These are phyloP conservation scores for Phyllosticta citrichinensis DNA, from an alignment of 2,329 filamentous ascomycete species.

Conservation along the genomic window DNA sequence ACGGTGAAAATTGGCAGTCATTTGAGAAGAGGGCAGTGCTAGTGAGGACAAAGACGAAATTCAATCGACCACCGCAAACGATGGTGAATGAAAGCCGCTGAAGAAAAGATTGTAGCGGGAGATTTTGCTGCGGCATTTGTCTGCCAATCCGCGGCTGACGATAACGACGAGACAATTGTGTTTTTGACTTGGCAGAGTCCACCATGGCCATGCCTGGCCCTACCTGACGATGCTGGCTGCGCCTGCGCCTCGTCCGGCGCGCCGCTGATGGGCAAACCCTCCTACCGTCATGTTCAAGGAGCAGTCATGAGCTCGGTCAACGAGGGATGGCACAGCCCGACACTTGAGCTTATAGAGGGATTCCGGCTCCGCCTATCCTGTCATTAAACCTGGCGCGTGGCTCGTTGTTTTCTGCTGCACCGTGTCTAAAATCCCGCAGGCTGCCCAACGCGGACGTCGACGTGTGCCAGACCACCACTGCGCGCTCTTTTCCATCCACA, in stretches of 20 bases:
- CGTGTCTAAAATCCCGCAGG: not conserved
- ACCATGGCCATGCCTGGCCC: not conserved
- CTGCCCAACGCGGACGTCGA: not conserved
- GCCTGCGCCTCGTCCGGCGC: not conserved
- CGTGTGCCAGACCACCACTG: not conserved
- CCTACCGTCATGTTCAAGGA: not conserved
- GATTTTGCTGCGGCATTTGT: slow-evolving; percentile 6
- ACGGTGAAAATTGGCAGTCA: not conserved
- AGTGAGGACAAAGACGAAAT: too few species aligned
- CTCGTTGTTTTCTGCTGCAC: not conserved
- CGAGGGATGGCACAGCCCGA: not conserved
- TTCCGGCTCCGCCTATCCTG: not conserved
- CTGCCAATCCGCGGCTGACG: slow-evolving; percentile 1
- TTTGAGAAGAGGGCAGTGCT: not conserved
- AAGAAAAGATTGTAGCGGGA: not conserved
- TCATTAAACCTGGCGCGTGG: not conserved
- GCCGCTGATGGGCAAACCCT: not conserved
- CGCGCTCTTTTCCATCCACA: slow-evolving; percentile 1
- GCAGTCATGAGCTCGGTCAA: not conserved
- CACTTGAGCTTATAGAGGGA: not conserved
- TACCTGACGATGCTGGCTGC: not conserved
- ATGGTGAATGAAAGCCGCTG: not conserved
- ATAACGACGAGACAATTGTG: not conserved
- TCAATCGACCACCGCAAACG: not conserved
- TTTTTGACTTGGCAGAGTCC: not conserved